These are phyloP conservation scores for Arabidopsis thaliana DNA, from an alignment of 345 rosid species.

Conservation along the genomic window TAIR10.1 NC_003071.7:16966001-16966500, in stretches of 20 bases:
- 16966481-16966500: not conserved
- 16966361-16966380: slow-evolving; percentile 50
- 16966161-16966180: not conserved
- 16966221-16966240: not conserved
- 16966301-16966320: not conserved
- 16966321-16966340: slow-evolving; percentile 3
- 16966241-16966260: slow-evolving; percentile 26
- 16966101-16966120: slow-evolving; percentile 6
- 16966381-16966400: slow-evolving; percentile 48
- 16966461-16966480: slow-evolving; percentile 47
- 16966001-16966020: slow-evolving; percentile 32
- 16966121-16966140: slow-evolving; percentile 23
- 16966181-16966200: not conserved
- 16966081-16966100: slow-evolving; percentile 4
- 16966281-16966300: not conserved
- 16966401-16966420: slow-evolving; percentile 56
- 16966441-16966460: slow-evolving; percentile 43
- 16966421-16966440: slow-evolving; percentile 59
- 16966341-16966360: slow-evolving; percentile 21
- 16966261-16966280: slow-evolving; percentile 1
- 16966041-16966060: slow-evolving; percentile 67
- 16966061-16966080: slow-evolving; percentile 60
- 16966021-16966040: slow-evolving; percentile 54
- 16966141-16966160: slow-evolving; percentile 8
- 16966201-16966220: not conserved